Conservation (phyloP, 768 basidiomycete genomes). For the Lactarius quietus region DNA sequence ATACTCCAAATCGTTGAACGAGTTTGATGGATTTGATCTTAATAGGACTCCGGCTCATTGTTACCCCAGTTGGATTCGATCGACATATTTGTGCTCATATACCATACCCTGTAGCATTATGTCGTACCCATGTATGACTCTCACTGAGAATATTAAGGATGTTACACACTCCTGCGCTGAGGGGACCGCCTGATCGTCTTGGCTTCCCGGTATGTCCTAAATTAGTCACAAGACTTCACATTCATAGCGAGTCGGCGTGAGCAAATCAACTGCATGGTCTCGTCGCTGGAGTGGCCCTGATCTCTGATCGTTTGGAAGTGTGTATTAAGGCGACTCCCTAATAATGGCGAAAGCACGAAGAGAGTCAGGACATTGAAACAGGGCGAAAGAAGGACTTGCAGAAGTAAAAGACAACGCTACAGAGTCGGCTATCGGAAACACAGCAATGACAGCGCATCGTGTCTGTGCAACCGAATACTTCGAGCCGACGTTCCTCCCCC, state of each 20-base stretch:
- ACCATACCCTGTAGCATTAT: constrained; percentile 7
- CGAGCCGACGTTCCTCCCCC: constrained; percentile 33
- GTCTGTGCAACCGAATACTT: constrained; percentile 29
- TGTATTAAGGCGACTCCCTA: background rate
- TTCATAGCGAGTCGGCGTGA: background rate
- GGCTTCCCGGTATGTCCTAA: background rate
- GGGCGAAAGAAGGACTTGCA: background rate
- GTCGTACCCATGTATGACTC: background rate
- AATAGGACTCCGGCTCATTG: background rate
- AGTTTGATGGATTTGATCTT: background rate
- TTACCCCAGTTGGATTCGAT: constrained; percentile 2
- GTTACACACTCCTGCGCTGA: background rate
- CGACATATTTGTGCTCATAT: constrained; percentile 2
- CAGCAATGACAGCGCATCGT: constrained; percentile 28
- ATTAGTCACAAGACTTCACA: background rate
- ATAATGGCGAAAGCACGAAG: background rate
- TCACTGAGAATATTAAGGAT: background rate
- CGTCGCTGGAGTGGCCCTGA: background rate
- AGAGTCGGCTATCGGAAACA: constrained; percentile 16
- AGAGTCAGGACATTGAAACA: background rate
- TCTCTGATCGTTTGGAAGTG: background rate
- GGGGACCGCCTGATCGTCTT: background rate
- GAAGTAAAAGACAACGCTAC: background rate
- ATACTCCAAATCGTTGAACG: constrained; percentile 15
- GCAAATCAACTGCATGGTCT: background rate